Evolutionary conservation across 2,329 filamentous ascomycete species (phyloP).

Genomic region (Ophiocordyceps australis): DNA sequence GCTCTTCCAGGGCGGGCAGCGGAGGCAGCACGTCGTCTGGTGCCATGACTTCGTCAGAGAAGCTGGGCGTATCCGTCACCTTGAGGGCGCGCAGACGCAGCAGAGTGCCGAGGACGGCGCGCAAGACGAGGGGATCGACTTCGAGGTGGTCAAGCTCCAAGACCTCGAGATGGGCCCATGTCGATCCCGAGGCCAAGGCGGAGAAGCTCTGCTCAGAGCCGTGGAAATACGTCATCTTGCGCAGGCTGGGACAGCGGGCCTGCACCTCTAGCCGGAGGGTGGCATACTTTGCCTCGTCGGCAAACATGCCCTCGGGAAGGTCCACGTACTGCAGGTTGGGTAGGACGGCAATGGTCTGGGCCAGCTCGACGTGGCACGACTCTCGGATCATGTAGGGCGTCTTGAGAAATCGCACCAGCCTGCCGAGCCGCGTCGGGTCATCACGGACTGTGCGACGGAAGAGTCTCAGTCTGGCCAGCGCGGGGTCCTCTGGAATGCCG

Average conservation of each 20-base stretch:
- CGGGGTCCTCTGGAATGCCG: conserved; percentile 63
- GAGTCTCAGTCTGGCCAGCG: conserved; percentile 56
- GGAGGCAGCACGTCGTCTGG: conserved; percentile 46
- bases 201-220: conserved; percentile 68
- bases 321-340: conserved; percentile 81
- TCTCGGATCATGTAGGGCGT: conserved; percentile 91
- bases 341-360: conserved; percentile 67
- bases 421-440: conserved; percentile 48
- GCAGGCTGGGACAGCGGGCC: conserved; percentile 62
- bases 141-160: conserved; percentile 51
- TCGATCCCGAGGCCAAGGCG: conserved; percentile 41
- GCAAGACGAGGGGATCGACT: conserved; percentile 52
- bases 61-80: conserved; percentile 46
- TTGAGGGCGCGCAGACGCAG: conserved; percentile 55
- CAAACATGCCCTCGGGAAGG: conserved; percentile 73
- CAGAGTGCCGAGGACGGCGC: conserved; percentile 52
- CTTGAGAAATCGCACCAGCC: conserved; percentile 62
- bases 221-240: conserved; percentile 72
- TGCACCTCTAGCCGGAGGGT: conserved; percentile 72
- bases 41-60: conserved; percentile 64
- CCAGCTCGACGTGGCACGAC: conserved; percentile 66
- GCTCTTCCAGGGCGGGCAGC: conserved; percentile 56
- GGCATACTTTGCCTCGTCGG: conserved; percentile 57
- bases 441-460: conserved; percentile 71
- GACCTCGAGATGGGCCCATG: conserved; percentile 56